Evolutionary conservation across 352 stramenopile genomes (phyloP).

Genomic region (Pythium aristosporum): DNA sequence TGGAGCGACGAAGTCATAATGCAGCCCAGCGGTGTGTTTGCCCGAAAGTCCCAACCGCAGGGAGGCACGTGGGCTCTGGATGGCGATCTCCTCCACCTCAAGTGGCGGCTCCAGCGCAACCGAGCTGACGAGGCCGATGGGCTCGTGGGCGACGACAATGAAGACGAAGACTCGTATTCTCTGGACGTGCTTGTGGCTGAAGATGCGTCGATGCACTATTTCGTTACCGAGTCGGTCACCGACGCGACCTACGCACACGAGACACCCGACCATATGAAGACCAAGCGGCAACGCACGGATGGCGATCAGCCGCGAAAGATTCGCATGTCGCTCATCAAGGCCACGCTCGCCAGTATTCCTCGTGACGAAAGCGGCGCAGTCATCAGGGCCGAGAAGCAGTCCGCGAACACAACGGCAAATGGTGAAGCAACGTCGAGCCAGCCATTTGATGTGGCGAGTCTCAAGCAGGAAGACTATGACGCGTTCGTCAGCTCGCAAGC

Average conservation of each 20-base stretch:
- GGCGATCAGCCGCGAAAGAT: constrained; percentile 44
- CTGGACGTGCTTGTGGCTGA: constrained; percentile 78
- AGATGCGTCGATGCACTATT: constrained; percentile 74
- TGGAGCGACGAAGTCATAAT: constrained; percentile 81
- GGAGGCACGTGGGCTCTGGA: constrained; percentile 78
- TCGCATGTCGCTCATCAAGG: constrained; percentile 67
- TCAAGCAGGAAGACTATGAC: constrained; percentile 29
- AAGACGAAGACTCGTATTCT: constrained; percentile 56
- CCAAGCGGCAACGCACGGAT: constrained; percentile 39
- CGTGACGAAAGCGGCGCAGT: constrained; percentile 43
- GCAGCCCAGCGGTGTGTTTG: constrained; percentile 53
- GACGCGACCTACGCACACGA: constrained; percentile 67
- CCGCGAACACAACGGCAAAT: constrained; percentile 11
- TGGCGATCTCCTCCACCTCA: constrained; percentile 78
- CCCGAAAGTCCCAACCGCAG: constrained; percentile 59
- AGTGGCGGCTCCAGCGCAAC: constrained; percentile 52
- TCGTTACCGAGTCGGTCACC: constrained; percentile 62
- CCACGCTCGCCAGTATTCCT: constrained; percentile 50
- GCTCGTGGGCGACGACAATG: constrained; percentile 26
- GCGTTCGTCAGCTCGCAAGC: constrained; percentile 65
- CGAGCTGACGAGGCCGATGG: constrained; percentile 29
- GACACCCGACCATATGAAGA: constrained; percentile 58
- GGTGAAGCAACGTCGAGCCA: constrained; percentile 10
- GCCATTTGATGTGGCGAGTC: constrained; percentile 13
- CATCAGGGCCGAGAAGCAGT: constrained; percentile 25